phyloP scores from a whole-genome alignment of 306 rosid genomes.

The Bauhinia variegata region DNA sequence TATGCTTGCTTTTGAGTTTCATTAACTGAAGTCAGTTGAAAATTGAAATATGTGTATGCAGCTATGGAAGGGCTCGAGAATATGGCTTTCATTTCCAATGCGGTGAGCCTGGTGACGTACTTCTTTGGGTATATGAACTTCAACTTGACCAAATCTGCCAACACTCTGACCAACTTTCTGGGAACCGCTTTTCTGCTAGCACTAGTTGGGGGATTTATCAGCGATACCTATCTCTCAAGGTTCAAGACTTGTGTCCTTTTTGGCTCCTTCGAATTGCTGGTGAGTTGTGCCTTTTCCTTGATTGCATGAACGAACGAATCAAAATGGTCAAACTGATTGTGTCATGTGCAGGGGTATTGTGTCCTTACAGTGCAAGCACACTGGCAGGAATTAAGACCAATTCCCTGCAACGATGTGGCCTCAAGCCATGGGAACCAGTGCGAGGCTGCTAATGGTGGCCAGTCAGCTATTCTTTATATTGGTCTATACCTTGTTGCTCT shows the following conservation, averaged over 20 bases:
- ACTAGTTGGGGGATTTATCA: conserved; percentile 69
- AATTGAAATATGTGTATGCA: conserved; percentile 38
- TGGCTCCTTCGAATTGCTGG: conserved; percentile 60
- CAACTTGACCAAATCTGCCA: conserved; percentile 69
- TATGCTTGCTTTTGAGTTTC: too few relatives aligned
- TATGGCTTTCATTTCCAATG: conserved; percentile 71
- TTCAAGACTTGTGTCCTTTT: conserved; percentile 70
- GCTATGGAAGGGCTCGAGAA: conserved; percentile 80
- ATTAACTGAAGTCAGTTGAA: not conserved
- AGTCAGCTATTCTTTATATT: conserved; percentile 56
- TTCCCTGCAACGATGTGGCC: conserved; percentile 36
- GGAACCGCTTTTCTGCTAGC: conserved; percentile 75
- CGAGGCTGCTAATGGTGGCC: conserved; percentile 42
- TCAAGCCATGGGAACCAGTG: conserved; percentile 28
- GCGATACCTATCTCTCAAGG: conserved; percentile 76
- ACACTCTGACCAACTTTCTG: conserved; percentile 73
- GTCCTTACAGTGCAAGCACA: conserved; percentile 51
- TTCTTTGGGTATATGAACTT: conserved; percentile 78
- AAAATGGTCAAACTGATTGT: too few relatives aligned
- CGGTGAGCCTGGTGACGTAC: conserved; percentile 72
- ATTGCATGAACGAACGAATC: too few relatives aligned
- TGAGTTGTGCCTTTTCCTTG: conserved; percentile 27
- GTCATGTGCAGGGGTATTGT: conserved; percentile 52
- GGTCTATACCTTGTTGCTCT: conserved; percentile 76
- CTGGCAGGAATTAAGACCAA: conserved; percentile 39